phyloP scores from a whole-genome alignment of 1,139 yeast species.

The Pichia sp. region DNA sequence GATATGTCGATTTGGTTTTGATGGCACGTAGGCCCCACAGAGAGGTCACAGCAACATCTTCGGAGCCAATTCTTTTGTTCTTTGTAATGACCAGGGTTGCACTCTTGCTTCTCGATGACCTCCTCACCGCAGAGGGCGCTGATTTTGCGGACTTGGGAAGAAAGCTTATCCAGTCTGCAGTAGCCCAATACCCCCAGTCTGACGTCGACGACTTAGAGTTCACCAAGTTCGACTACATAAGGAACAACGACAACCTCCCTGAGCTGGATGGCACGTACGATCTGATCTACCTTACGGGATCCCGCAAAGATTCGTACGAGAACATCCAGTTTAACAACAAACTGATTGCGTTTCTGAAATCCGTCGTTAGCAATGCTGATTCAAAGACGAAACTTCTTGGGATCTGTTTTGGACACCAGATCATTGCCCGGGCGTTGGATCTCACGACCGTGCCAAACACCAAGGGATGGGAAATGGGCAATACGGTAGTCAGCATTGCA shows the following conservation, averaged over 20 bases:
- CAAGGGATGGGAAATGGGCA: constrained; percentile 73
- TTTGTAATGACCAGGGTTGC: constrained; percentile 11
- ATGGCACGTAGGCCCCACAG: neutral
- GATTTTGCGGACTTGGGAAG: constrained; percentile 51
- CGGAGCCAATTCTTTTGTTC: neutral
- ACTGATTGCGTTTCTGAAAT: constrained; percentile 42
- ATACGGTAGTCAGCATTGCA: constrained; percentile 48
- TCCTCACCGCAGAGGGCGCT: constrained; percentile 33
- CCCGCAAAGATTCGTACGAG: constrained; percentile 51
- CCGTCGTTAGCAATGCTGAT: constrained; percentile 13
- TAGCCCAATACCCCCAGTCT: neutral
- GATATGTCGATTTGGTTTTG: neutral
- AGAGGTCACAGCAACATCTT: neutral
- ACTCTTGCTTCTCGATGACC: constrained; percentile 15
- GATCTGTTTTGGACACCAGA: constrained; percentile 85
- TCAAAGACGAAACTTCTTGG: constrained; percentile 49
- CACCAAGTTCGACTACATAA: constrained; percentile 45
- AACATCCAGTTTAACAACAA: constrained; percentile 35
- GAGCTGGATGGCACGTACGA: constrained; percentile 29
- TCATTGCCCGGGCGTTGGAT: constrained; percentile 63
- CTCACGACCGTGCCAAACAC: constrained; percentile 53
- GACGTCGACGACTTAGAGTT: constrained; percentile 19
- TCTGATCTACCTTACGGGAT: constrained; percentile 60
- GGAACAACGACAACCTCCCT: constrained; percentile 37
- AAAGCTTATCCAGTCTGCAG: constrained; percentile 28